phyloP scores from a whole-genome alignment of 2,329 filamentous ascomycete genomes.

The Erysiphe pulchra region DNA sequence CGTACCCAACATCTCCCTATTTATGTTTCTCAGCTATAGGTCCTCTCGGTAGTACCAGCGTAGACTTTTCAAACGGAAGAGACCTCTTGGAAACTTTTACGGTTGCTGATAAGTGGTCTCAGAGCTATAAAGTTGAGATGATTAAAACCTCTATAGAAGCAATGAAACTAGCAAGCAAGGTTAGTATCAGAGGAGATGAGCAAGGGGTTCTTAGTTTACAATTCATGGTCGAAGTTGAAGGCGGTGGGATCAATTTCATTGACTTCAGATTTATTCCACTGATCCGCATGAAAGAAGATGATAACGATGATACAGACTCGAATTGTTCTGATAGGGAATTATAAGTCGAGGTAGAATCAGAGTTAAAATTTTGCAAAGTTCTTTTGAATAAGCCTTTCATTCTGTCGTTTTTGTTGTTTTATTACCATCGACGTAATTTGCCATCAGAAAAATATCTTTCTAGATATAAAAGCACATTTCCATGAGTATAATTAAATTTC shows the following conservation, averaged over 20 bases:
- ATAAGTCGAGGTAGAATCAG: no score
- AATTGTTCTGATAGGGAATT: no score
- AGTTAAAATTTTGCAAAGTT: no score
- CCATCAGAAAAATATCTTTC: no score
- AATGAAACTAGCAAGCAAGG: slow-evolving; percentile 84
- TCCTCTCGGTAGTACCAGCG: slow-evolving; percentile 32
- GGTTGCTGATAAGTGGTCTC: slow-evolving; percentile 30
- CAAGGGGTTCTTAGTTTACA: slow-evolving; percentile 85
- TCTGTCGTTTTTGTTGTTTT: no score
- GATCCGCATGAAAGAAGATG: slow-evolving; percentile 11
- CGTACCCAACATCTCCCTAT: slow-evolving; percentile 33
- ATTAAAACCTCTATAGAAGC: slow-evolving; percentile 67
- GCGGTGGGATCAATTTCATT: slow-evolving; percentile 42
- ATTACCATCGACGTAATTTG: no score
- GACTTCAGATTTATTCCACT: slow-evolving; percentile 67
- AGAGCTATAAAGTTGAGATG: slow-evolving; percentile 69
- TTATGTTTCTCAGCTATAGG: slow-evolving; percentile 46
- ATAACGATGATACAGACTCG: no score
- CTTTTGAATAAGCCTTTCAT: no score
- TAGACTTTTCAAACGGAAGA: slow-evolving; percentile 38
- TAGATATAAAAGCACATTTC: no score
- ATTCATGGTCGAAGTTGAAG: slow-evolving; percentile 81
- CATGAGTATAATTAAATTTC: no score
- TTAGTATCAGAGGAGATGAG: slow-evolving; percentile 65
- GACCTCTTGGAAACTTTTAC: slow-evolving; percentile 52